Evolutionary conservation across 148 eudicot genomes (phyloP), one percentile per base, ranked within the genome.

Genomic region (Silene latifolia): DNA sequence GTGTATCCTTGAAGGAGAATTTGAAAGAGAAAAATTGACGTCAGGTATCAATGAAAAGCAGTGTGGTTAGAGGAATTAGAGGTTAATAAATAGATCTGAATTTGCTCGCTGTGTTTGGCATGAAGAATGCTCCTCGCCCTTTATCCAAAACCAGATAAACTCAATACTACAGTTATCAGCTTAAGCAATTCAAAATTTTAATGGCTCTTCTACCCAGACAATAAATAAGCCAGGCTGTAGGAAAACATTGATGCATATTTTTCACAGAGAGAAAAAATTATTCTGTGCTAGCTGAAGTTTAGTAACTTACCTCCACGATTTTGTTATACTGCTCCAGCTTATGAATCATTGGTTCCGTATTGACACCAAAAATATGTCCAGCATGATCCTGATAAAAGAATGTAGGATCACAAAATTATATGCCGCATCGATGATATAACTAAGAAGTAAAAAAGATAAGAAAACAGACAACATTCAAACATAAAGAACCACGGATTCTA

Each of bases 301-400:
- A 62, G 76, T 60, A 74, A 76, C 77, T 86, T 75, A 86, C 98
- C 93, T 95, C 87, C 71, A 90, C 74, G 47, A 92, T 78, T 23
- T 59, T 82, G 85, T 95, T 92, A 85, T 95, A 95, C 76, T 95
- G 94, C 82, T 92, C 92, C 87, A 95, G 77, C 76, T 95, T 95
- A 63, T 87, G 92, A 73, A 89, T 82, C 97, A 95, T 95, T 48
- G 93, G 89, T 66, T 73, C 53, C 17, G 99, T 92, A 79, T 95
- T 85, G 75, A 95, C 97, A 71, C 99, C 97, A 92, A 92, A 92
- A 78, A 95, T 95, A 82, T 95, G 99, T 72, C 99, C 99, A 76
- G 97, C 99, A 78, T 95, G 99, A 89, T 95, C 99, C 97, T 94
- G 89, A 72, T 78, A 29, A 60, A 78, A 60, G 67, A 56, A 15